Evolutionary conservation across 2,329 filamentous ascomycete genomes (phyloP).

Genomic region (Monosporascus sp.): DNA sequence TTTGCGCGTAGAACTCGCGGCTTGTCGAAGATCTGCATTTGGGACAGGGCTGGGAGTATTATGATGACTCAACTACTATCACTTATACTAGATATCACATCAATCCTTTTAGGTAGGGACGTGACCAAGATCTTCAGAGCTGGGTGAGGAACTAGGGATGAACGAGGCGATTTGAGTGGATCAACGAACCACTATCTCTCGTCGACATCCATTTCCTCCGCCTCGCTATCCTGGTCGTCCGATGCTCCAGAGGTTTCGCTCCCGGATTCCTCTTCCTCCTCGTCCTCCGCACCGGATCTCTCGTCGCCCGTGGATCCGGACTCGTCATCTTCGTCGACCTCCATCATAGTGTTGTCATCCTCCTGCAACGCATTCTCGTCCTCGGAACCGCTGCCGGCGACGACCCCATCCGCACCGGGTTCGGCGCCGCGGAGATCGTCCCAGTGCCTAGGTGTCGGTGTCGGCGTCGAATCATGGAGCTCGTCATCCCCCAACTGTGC

Average conservation of each 20-base stretch:
- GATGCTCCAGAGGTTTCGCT: background rate
- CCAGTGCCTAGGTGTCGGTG: slow-evolving; percentile 23
- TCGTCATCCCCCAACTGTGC: background rate
- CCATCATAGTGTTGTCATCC: background rate
- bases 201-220: slow-evolving; percentile 18
- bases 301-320: background rate
- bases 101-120: too few relatives aligned
- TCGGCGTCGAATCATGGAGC: slow-evolving; percentile 16
- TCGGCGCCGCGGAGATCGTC: slow-evolving; percentile 10
- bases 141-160: too few relatives aligned
- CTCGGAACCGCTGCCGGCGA: background rate
- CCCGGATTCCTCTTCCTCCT: slow-evolving; percentile 8
- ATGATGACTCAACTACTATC: too few relatives aligned
- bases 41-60: too few relatives aligned
- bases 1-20: too few relatives aligned
- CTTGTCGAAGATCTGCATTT: too few relatives aligned
- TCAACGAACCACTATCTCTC: background rate
- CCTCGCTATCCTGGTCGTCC: slow-evolving; percentile 6
- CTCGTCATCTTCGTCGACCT: background rate
- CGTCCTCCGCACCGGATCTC: background rate
- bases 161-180: background rate
- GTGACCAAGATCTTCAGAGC: too few relatives aligned
- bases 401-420: background rate
- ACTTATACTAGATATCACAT: too few relatives aligned
- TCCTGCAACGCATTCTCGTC: slow-evolving; percentile 1